Percentiles rank a stretch among this genome's conserved stretches.
Conservation (phyloP, 116 monocot genomes). For the Cymodocea nodosa region DNA sequence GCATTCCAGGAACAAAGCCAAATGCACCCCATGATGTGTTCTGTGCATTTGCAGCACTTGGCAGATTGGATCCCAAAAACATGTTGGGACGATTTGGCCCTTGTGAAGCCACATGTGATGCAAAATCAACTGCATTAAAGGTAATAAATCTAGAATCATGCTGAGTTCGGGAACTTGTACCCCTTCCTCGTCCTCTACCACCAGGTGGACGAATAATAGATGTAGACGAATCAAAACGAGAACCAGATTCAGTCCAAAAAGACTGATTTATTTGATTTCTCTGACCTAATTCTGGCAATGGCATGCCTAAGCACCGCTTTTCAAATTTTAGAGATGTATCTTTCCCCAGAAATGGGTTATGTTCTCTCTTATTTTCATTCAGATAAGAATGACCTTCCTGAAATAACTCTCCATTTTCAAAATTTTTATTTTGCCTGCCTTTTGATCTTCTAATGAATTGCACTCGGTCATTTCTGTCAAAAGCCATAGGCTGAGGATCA, state of each 20-base stretch:
- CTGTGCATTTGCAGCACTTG: conserved; percentile 45
- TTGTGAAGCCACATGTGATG: conserved; percentile 54
- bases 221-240: conserved; percentile 38
- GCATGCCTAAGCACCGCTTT: conserved; percentile 22
- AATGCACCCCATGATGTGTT: conserved; percentile 73
- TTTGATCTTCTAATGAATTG: conserved; percentile 22
- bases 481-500: conserved; percentile 36
- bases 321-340: conserved; percentile 32
- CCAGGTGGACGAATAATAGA: conserved; percentile 27
- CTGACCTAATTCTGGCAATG: conserved; percentile 24
- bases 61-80: conserved; percentile 45
- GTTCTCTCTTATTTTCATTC: conserved; percentile 24
- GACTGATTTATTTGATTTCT: conserved; percentile 31
- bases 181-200: conserved; percentile 74
- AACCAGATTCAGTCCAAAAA: conserved; percentile 19
- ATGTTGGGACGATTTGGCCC: conserved; percentile 45
- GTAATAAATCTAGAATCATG: conserved; percentile 60
- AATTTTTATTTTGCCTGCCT: conserved; percentile 35
- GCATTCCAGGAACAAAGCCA: conserved; percentile 84
- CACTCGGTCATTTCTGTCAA: conserved; percentile 31
- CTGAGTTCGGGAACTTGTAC: conserved; percentile 37
- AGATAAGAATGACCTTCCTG: conserved; percentile 19
- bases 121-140: conserved; percentile 53
- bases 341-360: conserved; percentile 22
- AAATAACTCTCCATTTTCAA: conserved; percentile 36